These are phyloP conservation scores for Colletotrichum sp. DNA, from an alignment of 2,329 filamentous ascomycete species.

Conservation along the genomic window DNA sequence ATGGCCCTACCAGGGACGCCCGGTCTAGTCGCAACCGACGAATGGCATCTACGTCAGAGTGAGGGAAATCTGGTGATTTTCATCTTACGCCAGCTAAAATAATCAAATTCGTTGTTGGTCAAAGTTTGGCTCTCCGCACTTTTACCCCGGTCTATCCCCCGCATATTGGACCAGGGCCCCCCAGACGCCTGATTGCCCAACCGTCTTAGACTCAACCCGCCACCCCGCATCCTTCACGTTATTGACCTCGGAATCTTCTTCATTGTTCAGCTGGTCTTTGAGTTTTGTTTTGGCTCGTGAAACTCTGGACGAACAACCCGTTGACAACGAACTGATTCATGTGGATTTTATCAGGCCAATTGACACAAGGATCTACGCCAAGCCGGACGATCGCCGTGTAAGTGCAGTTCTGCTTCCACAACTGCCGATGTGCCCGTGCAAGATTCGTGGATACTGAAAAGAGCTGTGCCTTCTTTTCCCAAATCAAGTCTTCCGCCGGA, in stretches of 20 bases:
- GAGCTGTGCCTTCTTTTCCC: not conserved
- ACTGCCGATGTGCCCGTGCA: not conserved
- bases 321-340: not conserved
- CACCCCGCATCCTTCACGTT: not conserved
- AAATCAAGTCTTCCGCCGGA: not conserved
- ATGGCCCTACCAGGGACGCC: not conserved
- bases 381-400: not conserved
- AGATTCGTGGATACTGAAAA: not conserved
- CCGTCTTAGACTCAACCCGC: not conserved
- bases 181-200: not conserved
- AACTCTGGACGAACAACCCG: not conserved
- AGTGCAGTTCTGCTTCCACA: not conserved
- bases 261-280: not conserved
- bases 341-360: not conserved
- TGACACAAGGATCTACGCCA: not conserved
- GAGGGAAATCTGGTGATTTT: not conserved
- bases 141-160: constrained; percentile 2
- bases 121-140: not conserved
- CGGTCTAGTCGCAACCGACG: not conserved
- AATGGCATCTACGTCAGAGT: not conserved
- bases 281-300: not conserved
- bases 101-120: not conserved
- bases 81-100: not conserved
- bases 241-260: constrained; percentile 1
- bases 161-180: constrained; percentile 12